Conservation (phyloP, 768 basidiomycete species). For the Leccinellum rugosiceps region DNA sequence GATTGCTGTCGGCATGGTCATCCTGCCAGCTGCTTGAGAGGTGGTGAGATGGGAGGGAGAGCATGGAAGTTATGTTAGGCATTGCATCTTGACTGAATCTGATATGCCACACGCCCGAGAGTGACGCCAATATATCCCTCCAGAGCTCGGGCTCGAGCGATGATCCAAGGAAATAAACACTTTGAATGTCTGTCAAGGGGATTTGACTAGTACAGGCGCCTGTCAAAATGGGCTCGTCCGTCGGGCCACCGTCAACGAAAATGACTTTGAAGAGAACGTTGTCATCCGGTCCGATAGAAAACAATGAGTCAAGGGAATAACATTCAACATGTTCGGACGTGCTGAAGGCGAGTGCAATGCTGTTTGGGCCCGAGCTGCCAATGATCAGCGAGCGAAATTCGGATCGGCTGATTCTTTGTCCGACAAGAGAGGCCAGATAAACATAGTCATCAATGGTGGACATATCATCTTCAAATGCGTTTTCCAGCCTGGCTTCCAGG, state of each 20-base stretch:
- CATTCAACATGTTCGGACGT: neutral
- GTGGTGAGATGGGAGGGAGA: too few species aligned
- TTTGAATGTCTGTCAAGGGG: neutral
- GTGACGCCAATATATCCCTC: neutral
- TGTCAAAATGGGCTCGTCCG: too few species aligned
- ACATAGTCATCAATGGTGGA: neutral
- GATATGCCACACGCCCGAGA: neutral
- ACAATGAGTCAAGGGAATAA: too few species aligned
- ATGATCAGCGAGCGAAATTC: neutral
- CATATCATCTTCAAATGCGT: too few species aligned
- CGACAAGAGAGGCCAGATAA: neutral
- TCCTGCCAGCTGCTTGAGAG: neutral
- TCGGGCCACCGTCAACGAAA: too few species aligned
- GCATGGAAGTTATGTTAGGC: too few species aligned
- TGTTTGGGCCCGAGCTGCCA: too few species aligned
- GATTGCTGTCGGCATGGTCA: neutral
- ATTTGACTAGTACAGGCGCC: neutral
- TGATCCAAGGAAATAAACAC: neutral
- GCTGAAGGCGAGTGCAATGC: neutral
- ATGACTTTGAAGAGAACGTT: too few species aligned
- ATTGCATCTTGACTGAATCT: neutral
- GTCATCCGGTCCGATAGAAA: too few species aligned
- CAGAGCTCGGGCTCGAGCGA: neutral
- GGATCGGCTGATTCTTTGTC: neutral
- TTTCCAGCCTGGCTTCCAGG: neutral